These are phyloP conservation scores for Apiotrichum gracile DNA, from an alignment of 1,284 basidiomycete species.

Conservation along the genomic window DNA sequence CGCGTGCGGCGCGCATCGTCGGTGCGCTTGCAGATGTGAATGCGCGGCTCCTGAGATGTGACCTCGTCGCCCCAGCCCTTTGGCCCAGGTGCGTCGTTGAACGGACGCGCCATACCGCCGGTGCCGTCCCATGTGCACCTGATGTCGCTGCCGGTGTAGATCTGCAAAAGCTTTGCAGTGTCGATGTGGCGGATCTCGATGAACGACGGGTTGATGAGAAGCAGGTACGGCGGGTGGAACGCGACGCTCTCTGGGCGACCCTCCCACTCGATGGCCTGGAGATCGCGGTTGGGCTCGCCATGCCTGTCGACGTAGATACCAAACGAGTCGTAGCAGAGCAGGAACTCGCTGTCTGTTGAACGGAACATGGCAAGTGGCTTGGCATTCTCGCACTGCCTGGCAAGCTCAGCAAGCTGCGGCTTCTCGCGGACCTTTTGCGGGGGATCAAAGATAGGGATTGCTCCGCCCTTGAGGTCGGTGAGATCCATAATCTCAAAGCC, in stretches of 20 bases:
- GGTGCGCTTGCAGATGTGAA: constrained; percentile 45
- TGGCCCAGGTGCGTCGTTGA: constrained; percentile 33
- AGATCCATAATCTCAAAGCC: constrained; percentile 98
- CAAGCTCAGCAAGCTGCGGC: constrained; percentile 61
- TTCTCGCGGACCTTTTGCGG: constrained; percentile 61
- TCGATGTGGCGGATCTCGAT: constrained; percentile 85
- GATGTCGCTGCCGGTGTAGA: constrained; percentile 74
- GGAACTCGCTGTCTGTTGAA: constrained; percentile 77
- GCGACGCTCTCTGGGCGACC: constrained; percentile 81
- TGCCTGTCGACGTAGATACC: constrained; percentile 60
- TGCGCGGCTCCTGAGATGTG: constrained; percentile 41
- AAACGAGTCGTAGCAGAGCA: constrained; percentile 90
- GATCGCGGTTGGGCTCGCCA: constrained; percentile 67
- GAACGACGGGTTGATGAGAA: constrained; percentile 85
- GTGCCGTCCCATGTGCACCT: constrained; percentile 70
- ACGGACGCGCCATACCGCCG: constrained; percentile 30
- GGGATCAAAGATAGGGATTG: constrained; percentile 62
- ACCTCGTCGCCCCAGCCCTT: constrained; percentile 45
- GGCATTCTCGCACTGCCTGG: constrained; percentile 69
- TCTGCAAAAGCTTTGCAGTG: constrained; percentile 79
- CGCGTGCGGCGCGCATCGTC: constrained; percentile 19
- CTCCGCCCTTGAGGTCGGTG: constrained; percentile 77
- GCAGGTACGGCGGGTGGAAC: constrained; percentile 79
- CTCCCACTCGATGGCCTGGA: constrained; percentile 87
- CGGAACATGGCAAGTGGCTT: constrained; percentile 90